phyloP scores from a whole-genome alignment of 306 rosid genomes.

The Medicago ruthenica region DNA sequence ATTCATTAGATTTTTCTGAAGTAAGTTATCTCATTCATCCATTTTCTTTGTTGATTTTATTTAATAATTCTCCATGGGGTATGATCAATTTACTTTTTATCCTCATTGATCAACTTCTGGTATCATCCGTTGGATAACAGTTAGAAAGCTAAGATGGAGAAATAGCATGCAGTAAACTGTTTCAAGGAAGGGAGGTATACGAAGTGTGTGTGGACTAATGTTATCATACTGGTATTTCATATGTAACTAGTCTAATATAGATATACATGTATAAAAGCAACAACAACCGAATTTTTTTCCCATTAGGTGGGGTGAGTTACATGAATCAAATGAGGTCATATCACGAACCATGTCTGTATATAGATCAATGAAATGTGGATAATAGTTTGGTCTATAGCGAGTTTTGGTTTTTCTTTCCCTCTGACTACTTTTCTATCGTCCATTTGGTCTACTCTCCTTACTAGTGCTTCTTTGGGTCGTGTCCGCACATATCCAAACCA shows the following conservation, averaged over 20 bases:
- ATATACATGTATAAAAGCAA: neutral
- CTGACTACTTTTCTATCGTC: neutral
- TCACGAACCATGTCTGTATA: neutral
- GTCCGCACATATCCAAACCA: neutral
- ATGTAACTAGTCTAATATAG: slow-evolving; percentile 1
- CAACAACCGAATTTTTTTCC: neutral
- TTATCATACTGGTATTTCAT: neutral
- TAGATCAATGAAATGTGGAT: neutral
- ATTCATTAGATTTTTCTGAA: slow-evolving; percentile 37
- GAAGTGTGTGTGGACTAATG: slow-evolving; percentile 43
- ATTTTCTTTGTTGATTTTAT: slow-evolving; percentile 34
- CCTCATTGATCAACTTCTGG: neutral
- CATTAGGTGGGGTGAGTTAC: neutral
- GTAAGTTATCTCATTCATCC: slow-evolving; percentile 57
- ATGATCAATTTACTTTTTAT: neutral
- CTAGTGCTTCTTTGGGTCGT: neutral
- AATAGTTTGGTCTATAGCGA: too few relatives aligned
- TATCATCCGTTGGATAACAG: neutral
- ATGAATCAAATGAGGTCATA: slow-evolving; percentile 11
- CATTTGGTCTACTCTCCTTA: neutral
- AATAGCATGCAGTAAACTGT: slow-evolving; percentile 30
- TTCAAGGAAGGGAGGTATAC: slow-evolving; percentile 44
- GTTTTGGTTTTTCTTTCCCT: slow-evolving; percentile 8
- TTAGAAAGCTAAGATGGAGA: slow-evolving; percentile 36
- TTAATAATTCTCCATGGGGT: neutral